Conservation (phyloP, 306 rosid species). For the Begonia loranthoides region DNA sequence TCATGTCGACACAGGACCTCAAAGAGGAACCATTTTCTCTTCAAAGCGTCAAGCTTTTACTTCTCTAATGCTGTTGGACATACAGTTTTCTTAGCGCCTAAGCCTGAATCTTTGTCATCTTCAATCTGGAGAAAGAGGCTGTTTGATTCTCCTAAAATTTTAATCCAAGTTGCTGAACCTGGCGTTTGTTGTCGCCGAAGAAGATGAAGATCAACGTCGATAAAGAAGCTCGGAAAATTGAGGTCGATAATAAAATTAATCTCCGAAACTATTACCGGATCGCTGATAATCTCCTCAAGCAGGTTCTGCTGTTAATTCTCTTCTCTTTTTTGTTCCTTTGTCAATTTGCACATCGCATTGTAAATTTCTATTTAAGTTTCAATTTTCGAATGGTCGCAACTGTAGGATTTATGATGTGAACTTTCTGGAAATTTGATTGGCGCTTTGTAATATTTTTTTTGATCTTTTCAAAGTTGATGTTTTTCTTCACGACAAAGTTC, state of each 20-base stretch:
- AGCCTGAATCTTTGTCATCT: conserved; percentile 9
- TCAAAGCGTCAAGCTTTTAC: conserved; percentile 27
- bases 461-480: too few relatives aligned
- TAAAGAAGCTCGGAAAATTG: conserved; percentile 49
- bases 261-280: conserved; percentile 78
- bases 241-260: conserved; percentile 69
- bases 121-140: conserved; percentile 2
- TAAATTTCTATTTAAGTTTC: neutral
- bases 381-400: too few relatives aligned
- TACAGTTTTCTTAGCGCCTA: conserved; percentile 14
- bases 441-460: too few relatives aligned
- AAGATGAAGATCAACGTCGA: conserved; percentile 67
- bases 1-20: conserved; percentile 20
- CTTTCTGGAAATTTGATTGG: too few relatives aligned
- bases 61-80: conserved; percentile 9
- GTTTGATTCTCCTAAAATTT: conserved; percentile 6
- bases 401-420: too few relatives aligned
- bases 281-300: conserved; percentile 86
- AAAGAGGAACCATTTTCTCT: neutral
- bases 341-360: neutral
- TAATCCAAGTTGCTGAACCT: conserved; percentile 6
- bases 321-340: neutral
- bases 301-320: conserved; percentile 27
- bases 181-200: conserved; percentile 21
- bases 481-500: too few relatives aligned